These are phyloP conservation scores for Athelia sp. DNA, from an alignment of 1,284 basidiomycete genomes.

Conservation along the genomic window DNA sequence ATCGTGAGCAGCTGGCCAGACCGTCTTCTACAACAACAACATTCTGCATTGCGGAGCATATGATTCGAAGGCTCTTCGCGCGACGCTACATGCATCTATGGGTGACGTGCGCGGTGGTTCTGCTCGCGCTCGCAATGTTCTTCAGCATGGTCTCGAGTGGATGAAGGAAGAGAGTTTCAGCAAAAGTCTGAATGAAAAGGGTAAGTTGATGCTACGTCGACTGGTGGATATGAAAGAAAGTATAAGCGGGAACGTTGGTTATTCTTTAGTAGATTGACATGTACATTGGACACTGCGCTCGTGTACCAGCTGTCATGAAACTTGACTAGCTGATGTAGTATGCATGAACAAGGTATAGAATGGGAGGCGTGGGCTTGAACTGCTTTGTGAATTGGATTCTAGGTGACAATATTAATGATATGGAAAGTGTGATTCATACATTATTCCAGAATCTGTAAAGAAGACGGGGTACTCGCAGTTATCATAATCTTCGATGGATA, in stretches of 20 bases:
- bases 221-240: constrained; percentile 53
- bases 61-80: constrained; percentile 44
- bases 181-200: constrained; percentile 41
- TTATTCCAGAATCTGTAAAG: too few species aligned
- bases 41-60: constrained; percentile 76
- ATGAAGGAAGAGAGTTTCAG: constrained; percentile 60
- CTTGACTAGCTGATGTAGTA: too few species aligned
- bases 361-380: too few species aligned
- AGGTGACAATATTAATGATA: too few species aligned
- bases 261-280: constrained; percentile 35
- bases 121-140: constrained; percentile 65
- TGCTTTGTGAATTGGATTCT: too few species aligned
- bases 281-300: too few species aligned
- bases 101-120: constrained; percentile 62
- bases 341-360: too few species aligned
- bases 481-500: too few species aligned
- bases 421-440: too few species aligned
- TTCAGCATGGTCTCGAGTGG: constrained; percentile 79
- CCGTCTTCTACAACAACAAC: constrained; percentile 81
- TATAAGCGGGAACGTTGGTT: constrained; percentile 41
- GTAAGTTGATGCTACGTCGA: constrained; percentile 56
- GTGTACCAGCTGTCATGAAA: too few species aligned
- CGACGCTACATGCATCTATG: constrained; percentile 73
- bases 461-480: too few species aligned
- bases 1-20: constrained; percentile 49